phyloP scores from a whole-genome alignment of 2,329 filamentous ascomycete genomes.

The Calonectria montana region DNA sequence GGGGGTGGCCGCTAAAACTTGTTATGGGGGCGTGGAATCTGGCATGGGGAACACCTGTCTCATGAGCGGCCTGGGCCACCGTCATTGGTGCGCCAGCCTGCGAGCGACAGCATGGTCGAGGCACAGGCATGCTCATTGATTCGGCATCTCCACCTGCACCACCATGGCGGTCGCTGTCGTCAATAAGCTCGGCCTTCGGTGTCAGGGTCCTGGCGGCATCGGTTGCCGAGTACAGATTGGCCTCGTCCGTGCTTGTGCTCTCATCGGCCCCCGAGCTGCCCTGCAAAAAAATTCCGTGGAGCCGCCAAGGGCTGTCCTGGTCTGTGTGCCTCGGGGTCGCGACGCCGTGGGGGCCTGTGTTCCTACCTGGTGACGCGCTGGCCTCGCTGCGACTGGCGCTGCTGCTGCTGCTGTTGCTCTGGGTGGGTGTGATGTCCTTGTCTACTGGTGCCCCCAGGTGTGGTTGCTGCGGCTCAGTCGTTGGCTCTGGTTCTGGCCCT shows the following conservation, averaged over 20 bases:
- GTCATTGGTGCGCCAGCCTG: slow-evolving; percentile 42
- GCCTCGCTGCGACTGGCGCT: neutral
- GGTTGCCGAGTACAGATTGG: slow-evolving; percentile 37
- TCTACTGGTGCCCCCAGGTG: neutral
- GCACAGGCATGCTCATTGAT: slow-evolving; percentile 37
- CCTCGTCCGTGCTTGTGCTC: slow-evolving; percentile 6
- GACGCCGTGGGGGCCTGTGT: slow-evolving; percentile 32
- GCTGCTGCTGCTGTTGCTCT: neutral
- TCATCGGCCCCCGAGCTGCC: slow-evolving; percentile 20
- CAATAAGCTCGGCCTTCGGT: slow-evolving; percentile 31
- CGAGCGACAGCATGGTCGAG: slow-evolving; percentile 18
- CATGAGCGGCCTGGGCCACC: slow-evolving; percentile 30
- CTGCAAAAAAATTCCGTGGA: slow-evolving; percentile 24
- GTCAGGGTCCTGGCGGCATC: slow-evolving; percentile 30
- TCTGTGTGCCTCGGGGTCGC: slow-evolving; percentile 38
- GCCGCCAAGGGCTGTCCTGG: slow-evolving; percentile 29
- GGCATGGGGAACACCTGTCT: slow-evolving; percentile 30
- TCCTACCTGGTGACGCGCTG: slow-evolving; percentile 16
- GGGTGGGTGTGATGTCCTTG: neutral
- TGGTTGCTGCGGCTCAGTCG: neutral
- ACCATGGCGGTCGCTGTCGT: slow-evolving; percentile 10
- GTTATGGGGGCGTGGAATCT: slow-evolving; percentile 20
- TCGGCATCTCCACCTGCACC: slow-evolving; percentile 17
- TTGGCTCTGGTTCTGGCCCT: neutral
- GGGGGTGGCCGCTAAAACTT: slow-evolving; percentile 8